Base-by-base conservation (phyloP, 768 basidiomycete genomes). In the Hypsizygus marmoreus region DNA sequence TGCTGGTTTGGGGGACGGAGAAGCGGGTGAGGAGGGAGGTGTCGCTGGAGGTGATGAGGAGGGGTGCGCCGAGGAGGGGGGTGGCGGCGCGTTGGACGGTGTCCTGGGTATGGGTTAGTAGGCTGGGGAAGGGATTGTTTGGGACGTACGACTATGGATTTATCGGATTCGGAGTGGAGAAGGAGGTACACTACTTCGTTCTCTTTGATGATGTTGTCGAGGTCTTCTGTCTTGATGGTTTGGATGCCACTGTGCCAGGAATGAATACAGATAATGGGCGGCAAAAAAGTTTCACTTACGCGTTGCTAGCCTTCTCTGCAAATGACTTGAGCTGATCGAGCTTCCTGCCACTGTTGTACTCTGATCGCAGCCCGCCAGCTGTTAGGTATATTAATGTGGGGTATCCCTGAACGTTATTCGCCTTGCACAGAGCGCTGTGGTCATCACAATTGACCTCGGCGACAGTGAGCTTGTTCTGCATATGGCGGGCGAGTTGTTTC, bases 381-480 rank as follows among this genome's bases (percentile, higher is more conserved):
- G 76, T 75, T 20, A 80, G 89, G 72, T 87, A 87, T 32, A 81
- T 67, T 31, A 98, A 69, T 38, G 86, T 90, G 1, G 95, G 95
- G 65, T 90, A 99, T 1, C 91, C 93, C 22, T 75, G 61, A 13
- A 99, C 76, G 2, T 74, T 77, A 45, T 92, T 74, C 10, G 67
- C 57, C 34, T 73, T 70, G 66, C 95, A 99, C 4, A 94, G 59
- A 0, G 73, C 63, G 31, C 73, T 70, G 55, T 94, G 71, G 1
- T 73, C 80, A 13, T 97, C 95, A 58, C 95, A 99, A 60, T 99
- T 81, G 11, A 99, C 86, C 50, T 95, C 84, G 2, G 84, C 93
- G 7, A 99, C 70, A 29, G 80, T 86, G 23, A 95, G 71, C 37
- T 82, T 83, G 49, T 75, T 71, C 54, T 86, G 77, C 76, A 95